Evolutionary conservation across 1,139 yeast species (phyloP).

Genomic region (Waltiozyma sp.): DNA sequence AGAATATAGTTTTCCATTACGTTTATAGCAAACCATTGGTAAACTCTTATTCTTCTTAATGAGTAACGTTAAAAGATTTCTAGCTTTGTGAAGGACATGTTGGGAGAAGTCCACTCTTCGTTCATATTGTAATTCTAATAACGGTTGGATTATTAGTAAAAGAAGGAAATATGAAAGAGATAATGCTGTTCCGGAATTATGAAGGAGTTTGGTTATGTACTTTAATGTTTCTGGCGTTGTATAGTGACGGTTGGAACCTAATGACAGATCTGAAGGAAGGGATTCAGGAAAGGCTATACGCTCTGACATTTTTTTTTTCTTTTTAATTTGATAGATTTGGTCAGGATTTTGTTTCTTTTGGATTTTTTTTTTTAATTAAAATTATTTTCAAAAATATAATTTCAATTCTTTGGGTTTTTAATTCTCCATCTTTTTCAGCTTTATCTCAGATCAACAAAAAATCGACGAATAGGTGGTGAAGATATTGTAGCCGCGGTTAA

Average conservation of each 20-base stretch:
- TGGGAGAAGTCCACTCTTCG: conserved; percentile 20
- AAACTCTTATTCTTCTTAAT: conserved; percentile 13
- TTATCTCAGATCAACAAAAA: no score
- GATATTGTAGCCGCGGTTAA: neutral
- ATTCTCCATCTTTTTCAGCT: no score
- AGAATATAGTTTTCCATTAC: conserved; percentile 29
- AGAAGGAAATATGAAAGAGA: conserved; percentile 18
- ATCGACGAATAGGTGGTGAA: no score
- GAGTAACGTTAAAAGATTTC: conserved; percentile 16
- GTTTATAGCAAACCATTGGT: conserved; percentile 28
- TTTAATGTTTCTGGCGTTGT: conserved; percentile 15
- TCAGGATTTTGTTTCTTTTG: no score
- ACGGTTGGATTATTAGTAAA: conserved; percentile 21
- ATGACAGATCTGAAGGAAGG: conserved; percentile 1
- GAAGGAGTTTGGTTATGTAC: conserved; percentile 15
- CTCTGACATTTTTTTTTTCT: neutral
- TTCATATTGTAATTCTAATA: conserved; percentile 19
- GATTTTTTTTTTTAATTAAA: no score
- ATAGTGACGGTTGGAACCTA: neutral
- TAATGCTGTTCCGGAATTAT: conserved; percentile 21
- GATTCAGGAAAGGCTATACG: conserved; percentile 13
- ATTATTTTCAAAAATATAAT: no score
- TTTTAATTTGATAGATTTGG: no score
- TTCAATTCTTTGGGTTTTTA: no score
- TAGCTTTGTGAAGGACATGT: conserved; percentile 13